A percentile compares a stretch with the other conserved stretches of the same genome.
Conservation (phyloP, 2,329 filamentous ascomycete species). For the Lojkania enalia region DNA sequence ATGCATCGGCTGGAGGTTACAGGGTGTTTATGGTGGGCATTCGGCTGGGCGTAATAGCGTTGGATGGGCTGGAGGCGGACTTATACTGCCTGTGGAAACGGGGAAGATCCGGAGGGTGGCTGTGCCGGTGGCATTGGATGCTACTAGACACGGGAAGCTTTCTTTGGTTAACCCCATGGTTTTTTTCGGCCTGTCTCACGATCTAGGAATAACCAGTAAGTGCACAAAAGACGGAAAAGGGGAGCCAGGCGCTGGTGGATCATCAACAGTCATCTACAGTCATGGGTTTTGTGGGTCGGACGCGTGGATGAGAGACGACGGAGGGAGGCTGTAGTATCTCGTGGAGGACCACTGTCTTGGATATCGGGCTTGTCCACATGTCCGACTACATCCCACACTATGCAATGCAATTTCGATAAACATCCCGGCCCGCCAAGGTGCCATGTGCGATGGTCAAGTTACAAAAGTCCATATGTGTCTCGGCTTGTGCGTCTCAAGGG, state of each 20-base stretch:
- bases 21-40: no score
- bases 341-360: no score
- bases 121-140: background rate
- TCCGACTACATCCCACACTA: no score
- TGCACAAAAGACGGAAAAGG: background rate
- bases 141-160: background rate
- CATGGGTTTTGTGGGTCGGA: background rate
- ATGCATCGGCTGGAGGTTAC: no score
- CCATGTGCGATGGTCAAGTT: no score
- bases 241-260: background rate
- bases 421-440: no score
- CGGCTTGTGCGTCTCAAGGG: background rate
- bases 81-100: no score
- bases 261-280: conserved; percentile 1
- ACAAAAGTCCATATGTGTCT: no score
- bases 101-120: background rate
- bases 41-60: background rate
- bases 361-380: no score
- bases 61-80: background rate
- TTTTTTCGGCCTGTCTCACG: background rate
- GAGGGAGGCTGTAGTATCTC: background rate
- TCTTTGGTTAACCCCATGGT: background rate
- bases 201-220: conserved; percentile 6
- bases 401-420: no score
- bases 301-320: conserved; percentile 3